A percentile compares a stretch with the other conserved stretches of the same genome.
phyloP scores from a whole-genome alignment of 1,139 yeast genomes.

The Geotrichum fermentans region DNA sequence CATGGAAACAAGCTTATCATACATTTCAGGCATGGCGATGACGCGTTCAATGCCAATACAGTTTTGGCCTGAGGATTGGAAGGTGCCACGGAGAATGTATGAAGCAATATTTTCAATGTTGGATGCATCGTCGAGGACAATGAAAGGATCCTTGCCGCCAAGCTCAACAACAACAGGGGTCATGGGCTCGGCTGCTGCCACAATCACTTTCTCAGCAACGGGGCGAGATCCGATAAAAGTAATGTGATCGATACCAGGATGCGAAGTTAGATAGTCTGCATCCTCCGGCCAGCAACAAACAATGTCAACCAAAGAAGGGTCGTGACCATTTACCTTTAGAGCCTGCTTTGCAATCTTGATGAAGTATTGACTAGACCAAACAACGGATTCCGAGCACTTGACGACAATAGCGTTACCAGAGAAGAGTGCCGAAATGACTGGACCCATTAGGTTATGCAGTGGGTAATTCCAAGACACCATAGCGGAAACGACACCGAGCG shows the following conservation, averaged over 20 bases:
- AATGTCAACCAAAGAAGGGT: conserved; percentile 78
- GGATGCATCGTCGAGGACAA: conserved; percentile 57
- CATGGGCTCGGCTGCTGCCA: conserved; percentile 72
- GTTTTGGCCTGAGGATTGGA: conserved; percentile 95
- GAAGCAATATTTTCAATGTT: conserved; percentile 53
- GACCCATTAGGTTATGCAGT: conserved; percentile 81
- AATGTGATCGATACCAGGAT: conserved; percentile 75
- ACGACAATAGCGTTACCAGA: conserved; percentile 88
- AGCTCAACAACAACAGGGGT: conserved; percentile 93
- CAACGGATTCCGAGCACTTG: conserved; percentile 92
- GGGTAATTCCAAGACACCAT: conserved; percentile 97
- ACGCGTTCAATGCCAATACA: conserved; percentile 96
- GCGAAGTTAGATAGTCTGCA: conserved; percentile 79
- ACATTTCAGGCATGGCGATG: conserved; percentile 64
- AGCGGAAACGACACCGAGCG: conserved; percentile 82
- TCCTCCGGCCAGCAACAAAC: conserved; percentile 73
- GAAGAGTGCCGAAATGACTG: conserved; percentile 78
- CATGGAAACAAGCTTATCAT: conserved; percentile 55
- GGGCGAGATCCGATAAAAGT: conserved; percentile 95
- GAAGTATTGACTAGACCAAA: conserved; percentile 87
- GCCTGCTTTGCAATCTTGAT: conserved; percentile 65
- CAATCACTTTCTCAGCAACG: conserved; percentile 82
- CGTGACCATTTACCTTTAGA: conserved; percentile 64
- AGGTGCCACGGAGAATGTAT: conserved; percentile 85
- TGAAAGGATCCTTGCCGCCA: conserved; percentile 91